Evolutionary conservation across 2,329 filamentous ascomycete genomes (phyloP), one percentile per base, ranked within the genome.

Genomic region (Hirsutella rhossiliensis): DNA sequence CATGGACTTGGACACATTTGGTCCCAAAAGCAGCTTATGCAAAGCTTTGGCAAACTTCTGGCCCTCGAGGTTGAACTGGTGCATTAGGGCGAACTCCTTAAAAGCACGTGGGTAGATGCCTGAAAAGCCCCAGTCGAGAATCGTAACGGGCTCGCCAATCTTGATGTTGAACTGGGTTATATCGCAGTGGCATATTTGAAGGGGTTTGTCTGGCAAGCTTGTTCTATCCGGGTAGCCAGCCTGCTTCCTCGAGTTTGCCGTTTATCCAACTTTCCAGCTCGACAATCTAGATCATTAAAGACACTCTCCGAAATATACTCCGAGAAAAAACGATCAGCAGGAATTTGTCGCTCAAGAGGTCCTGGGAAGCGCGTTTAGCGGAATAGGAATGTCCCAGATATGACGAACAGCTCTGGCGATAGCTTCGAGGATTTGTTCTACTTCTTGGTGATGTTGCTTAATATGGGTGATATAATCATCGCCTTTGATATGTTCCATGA

Each of bases 61-160:
- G 8, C 29, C 29, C 7, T 30, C 8, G 29, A 30, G 29, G 29
- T 30, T 30, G 27, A 47, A 45, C 17, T 41, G 39, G n/a, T 42
- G 15, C 20, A 46, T 3, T 4, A 46, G 17, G 11, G 41, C 39
- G 17, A 42, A 44, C 17, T 46, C 44, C 11, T 48, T 41, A 38
- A 46, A 42, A 7, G 32, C 38, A 15, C 41, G 38, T 19, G 44
- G 42, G 17, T 48, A 44, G 36, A 48, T 38, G 36, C 42, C 44
- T 3, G 46, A 11, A 29, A 46, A 46, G 23, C 44, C 41, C 39
- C 44, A 46, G 32, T 48, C 38, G 19, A 45, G 8, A 27, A 48
- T 41, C 15, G 43, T 30, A n/a, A 42, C 38, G 19, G 38, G 41
- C 46, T 48, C 46, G 12, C 46, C 38, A n/a, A 43, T 17, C 32